Conservation (phyloP, 2,329 filamentous ascomycete species). For the Chaetomium globosum region DNA sequence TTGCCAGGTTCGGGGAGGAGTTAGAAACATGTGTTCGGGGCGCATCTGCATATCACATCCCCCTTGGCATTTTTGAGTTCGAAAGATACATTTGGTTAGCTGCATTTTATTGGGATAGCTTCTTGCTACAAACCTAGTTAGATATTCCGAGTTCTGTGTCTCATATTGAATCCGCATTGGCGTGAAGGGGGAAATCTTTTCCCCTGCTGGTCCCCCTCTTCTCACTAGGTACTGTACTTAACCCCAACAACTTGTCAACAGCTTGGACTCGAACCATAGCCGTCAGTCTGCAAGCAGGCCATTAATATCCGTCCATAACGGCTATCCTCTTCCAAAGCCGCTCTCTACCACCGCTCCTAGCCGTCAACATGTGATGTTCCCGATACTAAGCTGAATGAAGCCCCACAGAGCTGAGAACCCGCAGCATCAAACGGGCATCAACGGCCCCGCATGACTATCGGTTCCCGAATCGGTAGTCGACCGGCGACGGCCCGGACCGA, state of each 20-base stretch:
- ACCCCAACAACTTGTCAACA: too few species aligned
- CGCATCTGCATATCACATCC: neutral
- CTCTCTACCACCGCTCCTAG: neutral
- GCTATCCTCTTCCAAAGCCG: slow-evolving; percentile 7
- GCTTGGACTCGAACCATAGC: too few species aligned
- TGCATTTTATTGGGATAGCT: neutral
- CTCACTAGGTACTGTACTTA: too few species aligned
- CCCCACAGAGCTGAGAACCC: neutral
- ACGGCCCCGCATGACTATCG: neutral
- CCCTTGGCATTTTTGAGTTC: neutral
- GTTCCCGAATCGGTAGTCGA: neutral
- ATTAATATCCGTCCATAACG: neutral
- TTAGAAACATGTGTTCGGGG: neutral
- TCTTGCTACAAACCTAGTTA: neutral
- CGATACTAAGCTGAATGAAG: neutral
- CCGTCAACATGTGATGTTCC: neutral
- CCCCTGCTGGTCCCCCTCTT: neutral
- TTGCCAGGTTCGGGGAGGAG: neutral
- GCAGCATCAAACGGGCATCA: neutral
- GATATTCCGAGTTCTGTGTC: neutral
- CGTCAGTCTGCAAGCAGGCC: neutral
- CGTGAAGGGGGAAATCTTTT: neutral
- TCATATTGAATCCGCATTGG: neutral
- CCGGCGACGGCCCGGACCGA: neutral
- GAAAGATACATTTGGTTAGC: neutral